Percentiles rank a stretch among this genome's conserved stretches.
Evolutionary conservation across 345 rosid genomes (phyloP).

Genomic region (Dipteronia sinensis): DNA sequence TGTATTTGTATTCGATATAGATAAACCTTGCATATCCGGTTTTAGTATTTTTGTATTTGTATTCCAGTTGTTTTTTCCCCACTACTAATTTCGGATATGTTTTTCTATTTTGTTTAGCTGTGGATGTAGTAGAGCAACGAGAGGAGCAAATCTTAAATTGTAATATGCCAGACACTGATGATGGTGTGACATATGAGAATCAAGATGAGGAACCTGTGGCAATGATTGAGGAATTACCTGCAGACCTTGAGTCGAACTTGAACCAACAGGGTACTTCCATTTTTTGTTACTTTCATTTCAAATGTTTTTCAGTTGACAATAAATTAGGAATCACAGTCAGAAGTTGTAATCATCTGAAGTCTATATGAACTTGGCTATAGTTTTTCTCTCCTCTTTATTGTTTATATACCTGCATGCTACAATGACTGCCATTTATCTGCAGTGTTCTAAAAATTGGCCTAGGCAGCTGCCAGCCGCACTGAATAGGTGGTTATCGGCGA

Average conservation of each 20-base stretch:
- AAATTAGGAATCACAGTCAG: background rate
- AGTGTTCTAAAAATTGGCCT: too few relatives aligned
- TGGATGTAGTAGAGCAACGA: slow-evolving; percentile 38
- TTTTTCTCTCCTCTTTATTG: too few relatives aligned
- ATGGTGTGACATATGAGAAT: slow-evolving; percentile 52
- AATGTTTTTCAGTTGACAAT: background rate
- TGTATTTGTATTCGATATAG: too few relatives aligned
- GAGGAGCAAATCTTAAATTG: slow-evolving; percentile 60
- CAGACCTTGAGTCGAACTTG: slow-evolving; percentile 32
- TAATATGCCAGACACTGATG: slow-evolving; percentile 54
- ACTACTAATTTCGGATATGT: slow-evolving; percentile 1
- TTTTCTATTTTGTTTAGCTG: slow-evolving; percentile 23
- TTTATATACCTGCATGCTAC: too few relatives aligned
- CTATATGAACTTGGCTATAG: background rate
- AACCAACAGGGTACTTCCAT: slow-evolving; percentile 35
- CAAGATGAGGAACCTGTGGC: slow-evolving; percentile 62
- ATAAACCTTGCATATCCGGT: background rate
- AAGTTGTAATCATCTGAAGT: background rate
- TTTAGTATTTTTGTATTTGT: too few relatives aligned
- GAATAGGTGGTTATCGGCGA: too few relatives aligned
- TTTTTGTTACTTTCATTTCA: background rate
- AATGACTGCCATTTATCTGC: background rate
- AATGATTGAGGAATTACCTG: slow-evolving; percentile 56
- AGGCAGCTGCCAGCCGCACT: too few relatives aligned
- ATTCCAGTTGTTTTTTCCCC: background rate